Base-by-base conservation (phyloP, 1,284 basidiomycete genomes). In the Naganishia albida region DNA sequence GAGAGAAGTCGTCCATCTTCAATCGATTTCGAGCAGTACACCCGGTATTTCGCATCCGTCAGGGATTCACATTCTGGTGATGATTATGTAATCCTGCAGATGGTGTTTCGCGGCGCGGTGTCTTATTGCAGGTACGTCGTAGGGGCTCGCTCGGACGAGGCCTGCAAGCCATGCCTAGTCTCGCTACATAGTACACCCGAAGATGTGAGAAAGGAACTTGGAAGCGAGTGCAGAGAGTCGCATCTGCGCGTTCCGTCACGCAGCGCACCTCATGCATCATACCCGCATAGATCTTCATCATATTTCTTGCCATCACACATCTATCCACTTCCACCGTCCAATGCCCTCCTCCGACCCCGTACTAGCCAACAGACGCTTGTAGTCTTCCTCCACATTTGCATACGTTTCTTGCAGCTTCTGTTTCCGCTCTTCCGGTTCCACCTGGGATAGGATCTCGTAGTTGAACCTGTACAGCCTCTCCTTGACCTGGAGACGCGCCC, bases 321-420 rank as follows among this genome's bases (percentile, higher is more conserved):
- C 56, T 44, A 62, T 62, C 64, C 64, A 65, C 44, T 65, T 59
- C 64, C 64, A 65, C 7, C 51, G 26, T 10, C 43, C 46, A 1
- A 30, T 52, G 8, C 59, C 56, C 30, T 10, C 34, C 52, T 56
- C n/a, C 15, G 50, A 30, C 10, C 52, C 60, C 18, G 59, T 51
- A 20, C 68, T 84, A 1, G 82, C 83, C 46, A 95, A 80, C 73
- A 96, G 88, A 62, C 91, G 85, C 70, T 84, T 83, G 72, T 98
- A 98, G 78, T 94, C 93, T 55, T 91, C 87, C 60, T 84, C 81
- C 16, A 98, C 92, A 66, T 83, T 88, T 74, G 90, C 87, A 80
- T 92, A 99, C 12, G 95, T 98, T 80, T 95, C 91, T 75, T 95
- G 89, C 54, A 99, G 82, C 75, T 94, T 96, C 67, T 89, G 86